These are phyloP conservation scores for Aspergillus ruber DNA, from an alignment of 2,329 filamentous ascomycete species.

Conservation along the genomic window DNA sequence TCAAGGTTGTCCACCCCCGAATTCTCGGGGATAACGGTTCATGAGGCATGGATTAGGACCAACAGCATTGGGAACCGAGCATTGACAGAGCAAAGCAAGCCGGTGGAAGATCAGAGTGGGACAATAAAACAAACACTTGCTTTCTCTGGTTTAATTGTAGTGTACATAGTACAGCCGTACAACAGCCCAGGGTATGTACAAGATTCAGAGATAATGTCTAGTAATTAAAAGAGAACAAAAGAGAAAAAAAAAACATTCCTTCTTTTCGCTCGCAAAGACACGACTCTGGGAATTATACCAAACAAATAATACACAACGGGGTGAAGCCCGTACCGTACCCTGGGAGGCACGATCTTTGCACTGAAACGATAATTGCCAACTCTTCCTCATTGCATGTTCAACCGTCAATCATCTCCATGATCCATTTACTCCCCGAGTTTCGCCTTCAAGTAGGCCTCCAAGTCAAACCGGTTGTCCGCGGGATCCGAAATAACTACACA, in stretches of 20 bases:
- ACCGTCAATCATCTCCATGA: conserved; percentile 15
- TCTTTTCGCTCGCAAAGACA: conserved; percentile 37
- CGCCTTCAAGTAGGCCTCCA: conserved; percentile 73
- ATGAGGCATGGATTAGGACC: not conserved
- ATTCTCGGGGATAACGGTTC: not conserved
- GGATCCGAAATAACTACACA: conserved; percentile 64
- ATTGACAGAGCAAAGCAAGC: conserved; percentile 4
- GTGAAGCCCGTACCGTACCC: conserved; percentile 27
- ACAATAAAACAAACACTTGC: conserved; percentile 19
- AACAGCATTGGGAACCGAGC: not conserved
- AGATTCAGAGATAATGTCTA: conserved; percentile 36
- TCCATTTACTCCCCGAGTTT: conserved; percentile 43
- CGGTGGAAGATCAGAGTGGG: conserved; percentile 23
- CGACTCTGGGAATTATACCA: conserved; percentile 34
- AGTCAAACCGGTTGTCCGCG: conserved; percentile 82
- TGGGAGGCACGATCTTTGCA: conserved; percentile 27
- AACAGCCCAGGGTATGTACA: conserved; percentile 38
- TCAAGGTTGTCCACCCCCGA: not conserved
- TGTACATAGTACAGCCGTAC: conserved; percentile 28
- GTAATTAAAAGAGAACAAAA: conserved; percentile 22
- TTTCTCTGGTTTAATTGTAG: conserved; percentile 32
- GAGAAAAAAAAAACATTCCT: conserved; percentile 29
- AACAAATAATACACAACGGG: conserved; percentile 39
- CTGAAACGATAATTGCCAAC: conserved; percentile 22
- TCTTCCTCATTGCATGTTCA: conserved; percentile 22